Evolutionary conservation across 1,284 basidiomycete genomes (phyloP).

Genomic region (Trichosporon ovoides): DNA sequence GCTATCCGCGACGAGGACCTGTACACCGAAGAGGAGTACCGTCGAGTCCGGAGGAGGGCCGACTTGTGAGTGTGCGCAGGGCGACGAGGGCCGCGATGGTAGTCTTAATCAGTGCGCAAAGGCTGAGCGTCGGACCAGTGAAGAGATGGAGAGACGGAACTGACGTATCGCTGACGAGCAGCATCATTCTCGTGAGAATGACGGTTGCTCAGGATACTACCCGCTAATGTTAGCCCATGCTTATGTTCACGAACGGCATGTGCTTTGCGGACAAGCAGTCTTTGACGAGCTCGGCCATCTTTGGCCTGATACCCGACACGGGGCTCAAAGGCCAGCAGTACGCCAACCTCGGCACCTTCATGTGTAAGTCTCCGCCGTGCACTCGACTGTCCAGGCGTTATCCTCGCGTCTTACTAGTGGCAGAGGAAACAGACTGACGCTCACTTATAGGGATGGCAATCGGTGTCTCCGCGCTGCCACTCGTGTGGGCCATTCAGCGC

Average conservation of each 20-base stretch:
- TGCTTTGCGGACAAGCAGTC: slow-evolving; percentile 7
- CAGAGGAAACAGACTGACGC: too few relatives aligned
- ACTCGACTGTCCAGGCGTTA: too few relatives aligned
- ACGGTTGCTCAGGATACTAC: background rate
- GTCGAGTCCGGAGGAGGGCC: background rate
- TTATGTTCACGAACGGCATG: slow-evolving; percentile 3
- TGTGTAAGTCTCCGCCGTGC: slow-evolving; percentile 16
- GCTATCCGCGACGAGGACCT: slow-evolving; percentile 5
- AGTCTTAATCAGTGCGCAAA: background rate
- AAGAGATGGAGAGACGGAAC: too few relatives aligned
- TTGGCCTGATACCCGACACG: slow-evolving; percentile 12
- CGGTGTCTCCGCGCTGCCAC: slow-evolving; percentile 22
- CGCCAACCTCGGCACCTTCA: slow-evolving; percentile 16
- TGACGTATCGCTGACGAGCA: too few relatives aligned
- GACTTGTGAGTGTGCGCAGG: background rate
- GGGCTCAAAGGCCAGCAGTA: slow-evolving; percentile 15
- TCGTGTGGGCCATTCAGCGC: slow-evolving; percentile 25
- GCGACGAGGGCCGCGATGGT: background rate
- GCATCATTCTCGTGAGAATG: background rate
- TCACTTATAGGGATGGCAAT: slow-evolving; percentile 17
- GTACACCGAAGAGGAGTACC: background rate
- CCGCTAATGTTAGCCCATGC: background rate
- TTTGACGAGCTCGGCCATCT: background rate
- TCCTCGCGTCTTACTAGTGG: too few relatives aligned
- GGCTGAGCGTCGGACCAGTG: too few relatives aligned